Conservation (phyloP, 495 filamentous ascomycete species). For the Lophiostoma macrostomum region DNA sequence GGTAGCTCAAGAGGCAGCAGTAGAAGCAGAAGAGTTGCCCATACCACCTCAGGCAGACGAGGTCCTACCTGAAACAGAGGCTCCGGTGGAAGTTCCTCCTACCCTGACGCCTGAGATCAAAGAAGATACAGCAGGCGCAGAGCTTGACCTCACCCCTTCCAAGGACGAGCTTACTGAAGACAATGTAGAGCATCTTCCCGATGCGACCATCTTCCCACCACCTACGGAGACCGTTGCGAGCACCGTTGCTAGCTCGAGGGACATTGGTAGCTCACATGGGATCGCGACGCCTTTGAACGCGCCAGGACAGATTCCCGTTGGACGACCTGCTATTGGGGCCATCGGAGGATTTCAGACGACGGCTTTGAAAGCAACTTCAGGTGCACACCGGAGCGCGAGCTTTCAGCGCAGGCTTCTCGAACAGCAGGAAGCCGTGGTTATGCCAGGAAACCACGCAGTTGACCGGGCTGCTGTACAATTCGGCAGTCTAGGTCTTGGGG, state of each 20-base stretch:
- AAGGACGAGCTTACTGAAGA: constrained; percentile 83
- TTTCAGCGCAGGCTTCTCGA: constrained; percentile 82
- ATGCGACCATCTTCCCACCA: constrained; percentile 68
- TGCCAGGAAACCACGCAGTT: constrained; percentile 97
- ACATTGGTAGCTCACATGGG: constrained; percentile 55
- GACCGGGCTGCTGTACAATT: constrained; percentile 95
- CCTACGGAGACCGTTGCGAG: constrained; percentile 84
- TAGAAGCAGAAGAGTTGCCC: constrained; percentile 34
- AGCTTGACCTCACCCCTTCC: constrained; percentile 59
- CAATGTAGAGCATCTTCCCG: constrained; percentile 85
- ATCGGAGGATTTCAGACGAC: constrained; percentile 68
- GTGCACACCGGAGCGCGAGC: constrained; percentile 61
- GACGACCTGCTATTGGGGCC: constrained; percentile 57
- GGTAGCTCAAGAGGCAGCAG: constrained; percentile 36
- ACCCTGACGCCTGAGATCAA: constrained; percentile 22
- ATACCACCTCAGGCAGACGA: constrained; percentile 37
- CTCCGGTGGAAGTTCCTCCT: constrained; percentile 44
- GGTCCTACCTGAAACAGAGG: constrained; percentile 21
- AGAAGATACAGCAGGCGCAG: constrained; percentile 20
- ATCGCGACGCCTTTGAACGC: constrained; percentile 59
- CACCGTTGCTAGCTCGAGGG: constrained; percentile 79
- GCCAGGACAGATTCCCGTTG: constrained; percentile 55
- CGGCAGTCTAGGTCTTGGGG: constrained; percentile 89
- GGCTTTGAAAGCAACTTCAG: constrained; percentile 70
- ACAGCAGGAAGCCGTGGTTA: constrained; percentile 94